phyloP scores from a whole-genome alignment of 352 stramenopile genomes.

The Hyaloperonospora arabidopsidis region DNA sequence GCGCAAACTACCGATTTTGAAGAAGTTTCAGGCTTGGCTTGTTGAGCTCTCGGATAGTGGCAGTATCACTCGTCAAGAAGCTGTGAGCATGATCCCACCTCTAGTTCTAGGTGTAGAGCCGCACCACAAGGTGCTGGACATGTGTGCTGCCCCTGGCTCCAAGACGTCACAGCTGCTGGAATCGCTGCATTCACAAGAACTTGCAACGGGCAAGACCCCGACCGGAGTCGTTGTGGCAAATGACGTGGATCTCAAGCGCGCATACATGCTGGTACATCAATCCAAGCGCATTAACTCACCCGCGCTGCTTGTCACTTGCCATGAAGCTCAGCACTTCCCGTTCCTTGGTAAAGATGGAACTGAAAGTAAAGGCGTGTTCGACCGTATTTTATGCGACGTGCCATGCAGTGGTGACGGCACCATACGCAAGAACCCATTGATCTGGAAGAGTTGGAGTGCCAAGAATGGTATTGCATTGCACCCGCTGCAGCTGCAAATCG shows the following conservation, averaged over 20 bases:
- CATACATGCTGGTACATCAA: conserved; percentile 98
- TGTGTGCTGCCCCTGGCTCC: conserved; percentile 97
- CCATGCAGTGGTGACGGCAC: conserved; percentile 98
- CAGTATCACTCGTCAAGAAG: conserved; percentile 96
- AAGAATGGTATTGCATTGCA: conserved; percentile 90
- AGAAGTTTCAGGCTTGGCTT: conserved; percentile 94
- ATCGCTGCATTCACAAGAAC: conserved; percentile 80
- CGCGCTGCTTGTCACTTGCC: conserved; percentile 91
- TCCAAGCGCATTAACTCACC: conserved; percentile 94
- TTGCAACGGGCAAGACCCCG: conserved; percentile 64
- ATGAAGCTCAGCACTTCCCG: conserved; percentile 94
- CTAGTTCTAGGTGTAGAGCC: conserved; percentile 93
- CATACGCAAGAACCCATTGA: conserved; percentile 95
- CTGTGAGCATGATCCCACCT: conserved; percentile 98
- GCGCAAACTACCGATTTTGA: conserved; percentile 86
- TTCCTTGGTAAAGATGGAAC: conserved; percentile 67
- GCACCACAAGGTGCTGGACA: conserved; percentile 92
- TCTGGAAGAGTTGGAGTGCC: conserved; percentile 92
- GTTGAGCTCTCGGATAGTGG: conserved; percentile 90
- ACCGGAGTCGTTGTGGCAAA: conserved; percentile 94
- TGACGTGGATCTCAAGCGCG: conserved; percentile 94
- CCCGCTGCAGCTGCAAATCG: conserved; percentile 93
- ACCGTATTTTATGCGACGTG: conserved; percentile 97
- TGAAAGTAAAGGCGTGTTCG: conserved; percentile 85
- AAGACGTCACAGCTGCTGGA: conserved; percentile 99